Conservation (phyloP, 2,329 filamentous ascomycete genomes). For the Colletotrichum theobromicola region DNA sequence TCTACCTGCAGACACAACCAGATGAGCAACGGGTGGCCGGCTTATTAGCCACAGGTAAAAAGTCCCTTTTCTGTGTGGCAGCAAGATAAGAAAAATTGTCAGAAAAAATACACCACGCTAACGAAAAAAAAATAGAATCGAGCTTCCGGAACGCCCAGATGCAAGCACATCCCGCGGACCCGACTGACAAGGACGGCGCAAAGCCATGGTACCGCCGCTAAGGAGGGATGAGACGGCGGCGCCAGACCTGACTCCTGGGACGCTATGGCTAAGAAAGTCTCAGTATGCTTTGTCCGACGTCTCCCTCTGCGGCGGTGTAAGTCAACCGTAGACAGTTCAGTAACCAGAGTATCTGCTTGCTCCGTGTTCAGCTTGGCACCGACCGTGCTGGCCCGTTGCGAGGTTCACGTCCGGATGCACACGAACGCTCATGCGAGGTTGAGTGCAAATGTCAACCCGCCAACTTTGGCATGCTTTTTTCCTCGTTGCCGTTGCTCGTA, state of each 20-base stretch:
- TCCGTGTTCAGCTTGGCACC: neutral
- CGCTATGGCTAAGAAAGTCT: neutral
- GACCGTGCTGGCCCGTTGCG: neutral
- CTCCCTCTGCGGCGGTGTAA: neutral
- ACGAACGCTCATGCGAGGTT: neutral
- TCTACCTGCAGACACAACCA: neutral
- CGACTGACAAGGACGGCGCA: conserved; percentile 1
- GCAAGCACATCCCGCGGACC: neutral
- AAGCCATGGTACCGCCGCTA: neutral
- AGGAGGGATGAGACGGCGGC: conserved; percentile 16
- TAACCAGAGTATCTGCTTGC: neutral
- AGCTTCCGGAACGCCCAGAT: neutral
- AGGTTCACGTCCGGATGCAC: neutral
- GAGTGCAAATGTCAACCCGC: neutral
- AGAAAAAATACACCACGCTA: neutral
- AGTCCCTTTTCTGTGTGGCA: neutral
- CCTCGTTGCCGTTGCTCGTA: neutral
- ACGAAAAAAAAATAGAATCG: neutral
- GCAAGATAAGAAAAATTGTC: neutral
- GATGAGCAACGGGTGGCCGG: neutral
- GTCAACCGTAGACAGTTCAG: neutral
- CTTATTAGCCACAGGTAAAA: neutral
- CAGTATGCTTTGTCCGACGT: neutral
- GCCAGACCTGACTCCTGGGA: neutral
- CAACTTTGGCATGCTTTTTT: neutral